Evolutionary conservation across 2,329 filamentous ascomycete species (phyloP), one percentile per base, ranked within the genome.

Genomic region (Celoporthe dispersa): DNA sequence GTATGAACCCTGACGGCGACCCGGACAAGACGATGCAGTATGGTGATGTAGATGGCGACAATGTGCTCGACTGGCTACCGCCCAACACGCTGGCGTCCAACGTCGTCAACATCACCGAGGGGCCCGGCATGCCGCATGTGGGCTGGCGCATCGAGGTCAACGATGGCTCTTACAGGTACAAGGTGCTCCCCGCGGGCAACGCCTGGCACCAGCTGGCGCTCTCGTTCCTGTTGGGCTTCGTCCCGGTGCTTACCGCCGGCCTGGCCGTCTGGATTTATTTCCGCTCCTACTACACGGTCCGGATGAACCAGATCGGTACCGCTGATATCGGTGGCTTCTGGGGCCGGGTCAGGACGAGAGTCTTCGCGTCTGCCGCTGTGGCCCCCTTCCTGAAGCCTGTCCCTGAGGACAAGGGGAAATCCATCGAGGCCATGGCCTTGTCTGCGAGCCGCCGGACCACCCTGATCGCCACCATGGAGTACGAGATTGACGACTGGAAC

Each of bases 401-500:
- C 71, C 63, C 53, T 12, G 31, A 16, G 9, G 35, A 66, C 8
- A 68, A 55, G 11, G 41, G 53, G 31, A 68, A 71, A n/a, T 44
- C 66, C 73, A 76, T 73, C 71, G 78, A 80, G 70, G 74, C 74
- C 73, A 8, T 25, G 19, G 60, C 61, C 41, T 39, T 66, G 4
- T 19, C 48, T 28, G 41, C 44, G 22, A 44, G 63, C 19, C 68
- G 70, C 16, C 71, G 73, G 11, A 74, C 73, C 0, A 72, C 73
- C 19, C 65, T 76, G 2, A 76, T 76, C 25, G 74, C 74, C 37
- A 76, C 74, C 25, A 73, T 76, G 87, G 90, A 92, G 77, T 92
- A 92, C 78, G 88, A 91, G 72, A 91, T 92, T 71, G 87, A 90
- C 68, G 90, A 92, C 76, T 91, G 90, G 87, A 84, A 80, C 4